phyloP scores from a whole-genome alignment of 768 basidiomycete genomes.

The Daedaleopsis sinensis region DNA sequence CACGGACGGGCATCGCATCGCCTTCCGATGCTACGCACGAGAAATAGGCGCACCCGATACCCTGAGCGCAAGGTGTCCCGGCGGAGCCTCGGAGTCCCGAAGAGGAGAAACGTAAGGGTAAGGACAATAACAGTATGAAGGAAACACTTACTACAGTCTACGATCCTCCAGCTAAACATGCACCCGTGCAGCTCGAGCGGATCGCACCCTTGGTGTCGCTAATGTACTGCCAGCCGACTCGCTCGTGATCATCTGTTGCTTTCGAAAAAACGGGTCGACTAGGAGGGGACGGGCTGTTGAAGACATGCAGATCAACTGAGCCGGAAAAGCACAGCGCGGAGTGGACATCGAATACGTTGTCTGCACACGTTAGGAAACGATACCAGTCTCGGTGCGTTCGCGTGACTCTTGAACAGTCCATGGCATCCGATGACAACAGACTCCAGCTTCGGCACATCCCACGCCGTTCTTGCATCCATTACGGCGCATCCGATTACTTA shows the following conservation, averaged over 20 bases:
- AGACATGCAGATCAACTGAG: slow-evolving; percentile 72
- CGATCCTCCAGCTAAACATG: slow-evolving; percentile 82
- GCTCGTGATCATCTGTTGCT: slow-evolving; percentile 75
- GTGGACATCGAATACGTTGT: slow-evolving; percentile 43
- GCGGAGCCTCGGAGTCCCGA: slow-evolving; percentile 32
- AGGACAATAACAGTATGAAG: slow-evolving; percentile 55
- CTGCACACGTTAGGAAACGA: slow-evolving; percentile 53
- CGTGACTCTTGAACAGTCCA: background rate
- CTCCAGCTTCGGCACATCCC: slow-evolving; percentile 87
- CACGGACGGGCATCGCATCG: slow-evolving; percentile 67
- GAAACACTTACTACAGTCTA: slow-evolving; percentile 85
- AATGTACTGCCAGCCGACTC: slow-evolving; percentile 78
- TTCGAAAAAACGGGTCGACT: slow-evolving; percentile 86
- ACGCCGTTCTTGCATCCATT: slow-evolving; percentile 78
- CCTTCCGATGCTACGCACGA: slow-evolving; percentile 87
- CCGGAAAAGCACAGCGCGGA: slow-evolving; percentile 52
- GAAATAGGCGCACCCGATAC: slow-evolving; percentile 84
- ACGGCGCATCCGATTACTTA: slow-evolving; percentile 67
- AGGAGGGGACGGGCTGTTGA: slow-evolving; percentile 87
- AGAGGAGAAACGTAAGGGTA: slow-evolving; percentile 48
- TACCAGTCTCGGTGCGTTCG: slow-evolving; percentile 89
- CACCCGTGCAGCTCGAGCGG: slow-evolving; percentile 77
- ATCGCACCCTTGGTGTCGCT: slow-evolving; percentile 78
- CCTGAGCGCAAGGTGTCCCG: slow-evolving; percentile 37
- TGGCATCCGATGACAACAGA: background rate